Percentiles rank a stretch among this genome's conserved stretches.
Conservation (phyloP, 2,329 filamentous ascomycete genomes). For the Berkeleyomyces rouxiae region DNA sequence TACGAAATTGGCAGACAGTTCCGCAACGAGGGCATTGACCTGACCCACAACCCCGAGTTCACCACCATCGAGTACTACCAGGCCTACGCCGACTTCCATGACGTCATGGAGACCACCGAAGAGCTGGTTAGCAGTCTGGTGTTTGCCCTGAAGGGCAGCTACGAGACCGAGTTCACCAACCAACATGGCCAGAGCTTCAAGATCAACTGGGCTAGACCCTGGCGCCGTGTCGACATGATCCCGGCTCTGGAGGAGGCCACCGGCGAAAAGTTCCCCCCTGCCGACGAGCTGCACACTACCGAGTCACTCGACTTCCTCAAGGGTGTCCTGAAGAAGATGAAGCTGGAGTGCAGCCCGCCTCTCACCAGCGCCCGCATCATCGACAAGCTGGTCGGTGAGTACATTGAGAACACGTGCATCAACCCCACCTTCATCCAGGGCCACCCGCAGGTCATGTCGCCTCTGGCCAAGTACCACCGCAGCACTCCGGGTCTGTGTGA, state of each 20-base stretch:
- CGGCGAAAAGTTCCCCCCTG: slow-evolving; percentile 85
- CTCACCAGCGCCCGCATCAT: slow-evolving; percentile 92
- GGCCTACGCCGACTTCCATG: slow-evolving; percentile 83
- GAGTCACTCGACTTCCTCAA: slow-evolving; percentile 83
- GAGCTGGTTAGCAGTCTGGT: slow-evolving; percentile 82
- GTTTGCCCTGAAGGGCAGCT: slow-evolving; percentile 72
- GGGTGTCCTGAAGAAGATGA: slow-evolving; percentile 70
- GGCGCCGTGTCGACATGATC: slow-evolving; percentile 93
- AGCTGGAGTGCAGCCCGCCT: slow-evolving; percentile 76
- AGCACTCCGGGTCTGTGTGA: slow-evolving; percentile 63
- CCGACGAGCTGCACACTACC: slow-evolving; percentile 73
- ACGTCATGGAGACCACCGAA: slow-evolving; percentile 81
- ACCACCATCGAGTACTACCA: slow-evolving; percentile 96
- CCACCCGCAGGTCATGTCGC: slow-evolving; percentile 45
- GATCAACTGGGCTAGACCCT: slow-evolving; percentile 92
- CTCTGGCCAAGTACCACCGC: slow-evolving; percentile 90
- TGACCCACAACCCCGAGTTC: slow-evolving; percentile 89
- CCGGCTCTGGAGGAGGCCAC: slow-evolving; percentile 67
- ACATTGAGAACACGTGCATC: slow-evolving; percentile 83
- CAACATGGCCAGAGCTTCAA: slow-evolving; percentile 73
- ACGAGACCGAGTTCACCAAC: slow-evolving; percentile 73
- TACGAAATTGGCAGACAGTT: slow-evolving; percentile 95
- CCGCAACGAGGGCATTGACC: slow-evolving; percentile 60
- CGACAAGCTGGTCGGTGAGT: slow-evolving; percentile 85
- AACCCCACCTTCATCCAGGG: slow-evolving; percentile 85